Evolutionary conservation across 2,329 filamentous ascomycete genomes (phyloP), one percentile per base, ranked within the genome.

Genomic region (Sclerotinia subarctica): DNA sequence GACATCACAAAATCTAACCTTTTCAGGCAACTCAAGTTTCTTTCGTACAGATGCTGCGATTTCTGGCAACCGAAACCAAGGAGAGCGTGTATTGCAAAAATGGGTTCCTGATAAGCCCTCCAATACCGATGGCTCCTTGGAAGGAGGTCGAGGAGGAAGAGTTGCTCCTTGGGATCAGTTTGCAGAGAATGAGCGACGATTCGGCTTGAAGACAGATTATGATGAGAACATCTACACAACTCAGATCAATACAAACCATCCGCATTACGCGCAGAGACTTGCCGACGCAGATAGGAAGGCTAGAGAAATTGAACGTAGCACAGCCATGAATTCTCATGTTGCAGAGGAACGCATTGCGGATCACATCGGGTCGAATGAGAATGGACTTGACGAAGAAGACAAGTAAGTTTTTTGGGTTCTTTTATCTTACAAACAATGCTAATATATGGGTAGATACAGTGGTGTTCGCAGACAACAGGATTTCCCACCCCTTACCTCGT

Each of bases 161-260:
- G 78, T 76, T 38, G 73, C 72, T 57, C 82, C 80, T 13, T 99
- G 95, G 95, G 94, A 99, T 78, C 95, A 99, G 78, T 99, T 99
- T 76, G 91, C 92, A 68, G 89, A 86, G 71, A 98, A 98, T 76
- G 92, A 96, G 79, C 85, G 88, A 67, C 87, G 93, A 42, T 98
- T 97, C 76, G 95, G 95, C 47, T 81, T 96, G 51, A 92, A 88
- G 79, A 95, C 91, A 64, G 93, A 93, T 74, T 99, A 98, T 77
- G 89, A 98, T 76, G 95, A 98, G 80, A 93, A 92, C 74, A 88
- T 95, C 54, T 99, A 99, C 81, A 99, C 95, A 1, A 99, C 95
- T 13, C 82, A 87, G 52, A 96, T 99, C 76, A 88, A 99, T 79
- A 92, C 89, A 76, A 91, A 80, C 71, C 89, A 96, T 74, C 94